Evolutionary conservation across 768 basidiomycete genomes (phyloP).

Genomic region (Serendipita indica): DNA sequence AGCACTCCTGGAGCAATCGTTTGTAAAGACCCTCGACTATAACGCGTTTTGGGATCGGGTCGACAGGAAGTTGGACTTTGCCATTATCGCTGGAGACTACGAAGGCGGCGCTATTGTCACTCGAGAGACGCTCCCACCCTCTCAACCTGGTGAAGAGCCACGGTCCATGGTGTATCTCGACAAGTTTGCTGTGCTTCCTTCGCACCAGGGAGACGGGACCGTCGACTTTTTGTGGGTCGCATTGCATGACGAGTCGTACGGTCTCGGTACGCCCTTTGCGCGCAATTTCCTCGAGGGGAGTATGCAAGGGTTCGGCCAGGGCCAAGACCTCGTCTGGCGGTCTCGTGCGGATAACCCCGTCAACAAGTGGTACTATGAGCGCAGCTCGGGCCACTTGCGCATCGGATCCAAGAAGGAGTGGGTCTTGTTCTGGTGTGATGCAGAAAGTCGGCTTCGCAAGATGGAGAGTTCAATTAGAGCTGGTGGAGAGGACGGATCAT

Average conservation of each 20-base stretch:
- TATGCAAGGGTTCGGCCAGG: slow-evolving; percentile 73
- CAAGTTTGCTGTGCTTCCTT: slow-evolving; percentile 94
- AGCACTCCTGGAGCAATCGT: slow-evolving; percentile 74
- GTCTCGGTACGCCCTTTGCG: slow-evolving; percentile 83
- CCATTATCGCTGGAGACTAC: slow-evolving; percentile 90
- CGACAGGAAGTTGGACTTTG: slow-evolving; percentile 67
- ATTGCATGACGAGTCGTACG: slow-evolving; percentile 94
- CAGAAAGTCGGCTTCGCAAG: slow-evolving; percentile 60
- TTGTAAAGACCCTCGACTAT: slow-evolving; percentile 55
- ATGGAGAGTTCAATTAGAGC: slow-evolving; percentile 10
- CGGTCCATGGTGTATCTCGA: slow-evolving; percentile 75
- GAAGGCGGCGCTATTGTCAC: slow-evolving; percentile 91
- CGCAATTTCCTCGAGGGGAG: slow-evolving; percentile 85
- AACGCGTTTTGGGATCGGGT: slow-evolving; percentile 68
- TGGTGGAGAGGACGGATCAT: slow-evolving; percentile 27
- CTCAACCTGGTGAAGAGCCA: not conserved
- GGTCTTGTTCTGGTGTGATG: slow-evolving; percentile 98
- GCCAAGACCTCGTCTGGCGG: slow-evolving; percentile 93
- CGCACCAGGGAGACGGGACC: slow-evolving; percentile 93
- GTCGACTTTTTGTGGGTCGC: slow-evolving; percentile 99
- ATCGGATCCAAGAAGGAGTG: slow-evolving; percentile 47
- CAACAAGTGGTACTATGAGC: slow-evolving; percentile 99
- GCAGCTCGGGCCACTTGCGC: slow-evolving; percentile 78
- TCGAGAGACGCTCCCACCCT: slow-evolving; percentile 30
- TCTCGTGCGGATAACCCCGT: slow-evolving; percentile 85